These are phyloP conservation scores for Camelina laxa DNA, from an alignment of 345 rosid genomes.

Conservation along the genomic window DNA sequence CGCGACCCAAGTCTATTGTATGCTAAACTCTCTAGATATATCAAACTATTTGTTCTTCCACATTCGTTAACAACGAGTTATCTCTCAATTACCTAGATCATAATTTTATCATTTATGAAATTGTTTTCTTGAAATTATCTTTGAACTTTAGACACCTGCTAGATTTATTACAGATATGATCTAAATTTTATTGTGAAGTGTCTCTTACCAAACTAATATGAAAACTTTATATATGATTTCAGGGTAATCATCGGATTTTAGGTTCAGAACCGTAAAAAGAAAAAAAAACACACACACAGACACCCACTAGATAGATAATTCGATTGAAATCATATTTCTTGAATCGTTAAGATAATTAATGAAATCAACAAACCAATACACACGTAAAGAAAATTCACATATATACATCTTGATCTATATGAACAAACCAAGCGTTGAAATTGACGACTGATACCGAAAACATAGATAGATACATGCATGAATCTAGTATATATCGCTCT, in stretches of 20 bases:
- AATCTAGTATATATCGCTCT: conserved; percentile 35
- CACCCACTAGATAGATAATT: background rate
- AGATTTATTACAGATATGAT: background rate
- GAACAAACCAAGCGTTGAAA: conserved; percentile 27
- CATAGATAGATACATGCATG: conserved; percentile 23
- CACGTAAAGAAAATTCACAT: conserved; percentile 1
- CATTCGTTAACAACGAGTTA: conserved; percentile 7
- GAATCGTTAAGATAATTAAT: background rate
- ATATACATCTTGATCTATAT: background rate
- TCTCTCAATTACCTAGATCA: conserved; percentile 5
- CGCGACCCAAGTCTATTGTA: background rate
- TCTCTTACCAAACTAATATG: background rate
- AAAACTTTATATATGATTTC: background rate
- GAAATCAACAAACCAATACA: conserved; percentile 12
- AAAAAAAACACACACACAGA: background rate
- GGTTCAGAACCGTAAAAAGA: background rate
- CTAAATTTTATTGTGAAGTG: background rate
- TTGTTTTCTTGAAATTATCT: background rate
- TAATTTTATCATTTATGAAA: background rate
- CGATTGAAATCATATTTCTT: background rate
- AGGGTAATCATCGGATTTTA: background rate
- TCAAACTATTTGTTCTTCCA: background rate
- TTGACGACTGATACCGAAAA: conserved; percentile 37
- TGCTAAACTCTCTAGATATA: conserved; percentile 7
- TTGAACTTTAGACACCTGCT: background rate